Conservation (phyloP, 305 asterid species). For the Fraxinus platypoda region DNA sequence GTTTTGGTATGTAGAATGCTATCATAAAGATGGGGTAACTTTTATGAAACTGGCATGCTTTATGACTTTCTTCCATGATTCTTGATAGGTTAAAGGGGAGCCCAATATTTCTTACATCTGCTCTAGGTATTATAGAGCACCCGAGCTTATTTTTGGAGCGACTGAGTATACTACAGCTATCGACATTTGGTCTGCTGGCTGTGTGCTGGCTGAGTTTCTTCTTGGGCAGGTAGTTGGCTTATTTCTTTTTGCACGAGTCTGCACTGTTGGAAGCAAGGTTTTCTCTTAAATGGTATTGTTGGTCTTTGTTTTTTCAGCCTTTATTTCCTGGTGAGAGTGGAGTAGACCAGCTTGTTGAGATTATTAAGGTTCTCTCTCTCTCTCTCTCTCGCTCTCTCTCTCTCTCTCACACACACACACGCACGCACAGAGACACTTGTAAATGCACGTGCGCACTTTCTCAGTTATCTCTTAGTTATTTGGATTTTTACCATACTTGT, state of each 20-base stretch:
- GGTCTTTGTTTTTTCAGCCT: slow-evolving; percentile 39
- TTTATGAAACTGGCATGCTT: background rate
- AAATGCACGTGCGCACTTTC: background rate
- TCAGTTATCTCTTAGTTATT: background rate
- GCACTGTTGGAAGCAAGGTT: background rate
- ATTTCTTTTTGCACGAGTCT: background rate
- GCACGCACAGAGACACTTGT: background rate
- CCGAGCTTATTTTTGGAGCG: slow-evolving; percentile 32
- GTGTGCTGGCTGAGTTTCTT: slow-evolving; percentile 30
- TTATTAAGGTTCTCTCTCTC: slow-evolving; percentile 19
- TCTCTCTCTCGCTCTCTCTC: slow-evolving; percentile 2
- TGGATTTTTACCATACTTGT: background rate
- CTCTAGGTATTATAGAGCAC: slow-evolving; percentile 31
- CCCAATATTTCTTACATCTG: slow-evolving; percentile 31
- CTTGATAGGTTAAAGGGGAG: slow-evolving; percentile 28
- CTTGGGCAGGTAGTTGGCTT: slow-evolving; percentile 27
- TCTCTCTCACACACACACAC: background rate
- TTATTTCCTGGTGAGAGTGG: slow-evolving; percentile 75
- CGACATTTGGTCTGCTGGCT: slow-evolving; percentile 32
- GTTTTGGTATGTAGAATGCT: slow-evolving; percentile 12
- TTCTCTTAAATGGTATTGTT: background rate
- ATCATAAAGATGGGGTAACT: background rate
- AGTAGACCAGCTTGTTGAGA: slow-evolving; percentile 70
- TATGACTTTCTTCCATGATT: background rate
- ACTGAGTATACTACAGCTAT: slow-evolving; percentile 30